Conservation (phyloP, 2,329 filamentous ascomycete genomes). For the Aspergillaceae sp. region DNA sequence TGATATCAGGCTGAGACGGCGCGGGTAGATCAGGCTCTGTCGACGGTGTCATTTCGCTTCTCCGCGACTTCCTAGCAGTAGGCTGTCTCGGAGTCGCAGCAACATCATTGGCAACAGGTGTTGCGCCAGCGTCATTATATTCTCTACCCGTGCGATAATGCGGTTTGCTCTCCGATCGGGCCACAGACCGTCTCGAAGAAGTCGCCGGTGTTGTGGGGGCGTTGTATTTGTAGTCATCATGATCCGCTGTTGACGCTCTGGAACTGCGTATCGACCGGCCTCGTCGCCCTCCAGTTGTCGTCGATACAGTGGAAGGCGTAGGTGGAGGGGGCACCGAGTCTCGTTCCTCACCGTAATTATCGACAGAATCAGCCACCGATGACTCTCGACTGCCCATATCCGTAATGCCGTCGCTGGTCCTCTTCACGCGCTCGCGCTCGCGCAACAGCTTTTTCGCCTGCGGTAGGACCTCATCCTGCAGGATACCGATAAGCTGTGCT, state of each 20-base stretch:
- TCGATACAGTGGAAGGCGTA: conserved; percentile 40
- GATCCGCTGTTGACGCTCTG: conserved; percentile 37
- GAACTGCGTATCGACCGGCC: conserved; percentile 43
- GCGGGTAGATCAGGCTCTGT: conserved; percentile 20
- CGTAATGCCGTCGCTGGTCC: conserved; percentile 77
- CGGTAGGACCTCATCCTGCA: conserved; percentile 68
- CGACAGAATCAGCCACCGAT: conserved; percentile 52
- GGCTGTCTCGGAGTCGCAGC: conserved; percentile 31
- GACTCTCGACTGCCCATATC: conserved; percentile 60
- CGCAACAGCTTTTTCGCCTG: conserved; percentile 69
- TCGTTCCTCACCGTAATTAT: conserved; percentile 31
- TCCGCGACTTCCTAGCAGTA: conserved; percentile 45
- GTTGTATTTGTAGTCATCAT: conserved; percentile 19
- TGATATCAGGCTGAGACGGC: conserved; percentile 32
- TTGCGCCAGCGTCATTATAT: conserved; percentile 21
- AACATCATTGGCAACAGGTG: conserved; percentile 28
- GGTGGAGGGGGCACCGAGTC: conserved; percentile 41
- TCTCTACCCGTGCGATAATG: conserved; percentile 24
- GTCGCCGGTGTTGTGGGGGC: conserved; percentile 19
- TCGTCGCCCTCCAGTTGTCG: conserved; percentile 48
- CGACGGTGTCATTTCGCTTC: conserved; percentile 37
- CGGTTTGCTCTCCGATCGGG: conserved; percentile 28
- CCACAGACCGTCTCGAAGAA: conserved; percentile 22
- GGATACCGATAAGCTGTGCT: conserved; percentile 72
- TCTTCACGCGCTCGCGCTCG: conserved; percentile 67